A percentile compares a stretch with the other conserved stretches of the same genome.
Conservation (phyloP, 352 stramenopile genomes). For the Plasmopara halstedii region DNA sequence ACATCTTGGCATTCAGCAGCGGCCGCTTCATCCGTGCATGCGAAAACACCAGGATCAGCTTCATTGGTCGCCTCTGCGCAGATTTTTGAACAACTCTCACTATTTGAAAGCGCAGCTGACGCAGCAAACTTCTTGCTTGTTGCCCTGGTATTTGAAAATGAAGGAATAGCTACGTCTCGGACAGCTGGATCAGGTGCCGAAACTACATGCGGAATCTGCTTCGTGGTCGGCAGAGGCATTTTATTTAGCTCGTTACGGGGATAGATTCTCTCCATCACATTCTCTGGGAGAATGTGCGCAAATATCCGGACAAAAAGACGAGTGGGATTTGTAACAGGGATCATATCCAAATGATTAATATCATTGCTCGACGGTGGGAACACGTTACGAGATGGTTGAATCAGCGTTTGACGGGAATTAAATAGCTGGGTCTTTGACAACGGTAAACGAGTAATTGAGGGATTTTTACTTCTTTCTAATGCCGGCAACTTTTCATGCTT, state of each 20-base stretch:
- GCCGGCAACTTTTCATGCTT: constrained; percentile 14
- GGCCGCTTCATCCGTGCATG: constrained; percentile 4
- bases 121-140: neutral
- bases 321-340: constrained; percentile 7
- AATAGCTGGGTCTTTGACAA: constrained; percentile 6
- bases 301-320: constrained; percentile 46
- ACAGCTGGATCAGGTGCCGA: constrained; percentile 3
- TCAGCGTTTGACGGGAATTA: constrained; percentile 10
- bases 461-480: constrained; percentile 1
- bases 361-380: constrained; percentile 15
- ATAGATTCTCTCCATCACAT: constrained; percentile 46
- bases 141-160: constrained; percentile 5
- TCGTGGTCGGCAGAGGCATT: constrained; percentile 25
- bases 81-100: constrained; percentile 4
- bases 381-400: constrained; percentile 9
- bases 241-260: constrained; percentile 24
- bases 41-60: constrained; percentile 1
- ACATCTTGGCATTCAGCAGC: constrained; percentile 29
- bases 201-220: constrained; percentile 5
- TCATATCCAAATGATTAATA: constrained; percentile 12
- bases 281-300: constrained; percentile 44
- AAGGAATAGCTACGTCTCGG: constrained; percentile 10
- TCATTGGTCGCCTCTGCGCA: constrained; percentile 4
- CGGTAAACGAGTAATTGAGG: neutral
- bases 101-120: constrained; percentile 5